These are phyloP conservation scores for Epichloe uncinata DNA, from an alignment of 2,329 filamentous ascomycete species.

Conservation along the genomic window DNA sequence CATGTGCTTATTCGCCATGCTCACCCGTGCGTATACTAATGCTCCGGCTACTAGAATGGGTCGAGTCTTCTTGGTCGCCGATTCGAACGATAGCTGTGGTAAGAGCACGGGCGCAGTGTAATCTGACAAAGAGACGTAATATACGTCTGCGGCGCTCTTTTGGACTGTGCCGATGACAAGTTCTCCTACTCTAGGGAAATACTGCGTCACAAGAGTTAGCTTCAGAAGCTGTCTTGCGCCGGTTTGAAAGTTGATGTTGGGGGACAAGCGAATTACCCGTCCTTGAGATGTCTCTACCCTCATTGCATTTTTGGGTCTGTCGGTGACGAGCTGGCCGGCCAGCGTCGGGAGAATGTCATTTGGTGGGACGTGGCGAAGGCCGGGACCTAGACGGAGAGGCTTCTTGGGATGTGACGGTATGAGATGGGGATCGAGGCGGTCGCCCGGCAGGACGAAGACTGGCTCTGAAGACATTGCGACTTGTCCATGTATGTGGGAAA, in stretches of 20 bases:
- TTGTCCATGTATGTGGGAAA: not conserved
- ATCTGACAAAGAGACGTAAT: constrained; percentile 63
- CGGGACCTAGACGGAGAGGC: constrained; percentile 70
- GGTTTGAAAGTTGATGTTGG: not conserved
- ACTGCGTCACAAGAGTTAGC: constrained; percentile 33
- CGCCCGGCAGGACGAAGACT: constrained; percentile 70
- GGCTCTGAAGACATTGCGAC: constrained; percentile 41
- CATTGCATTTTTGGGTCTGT: constrained; percentile 61
- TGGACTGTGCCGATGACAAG: constrained; percentile 79
- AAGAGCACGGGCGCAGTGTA: constrained; percentile 54
- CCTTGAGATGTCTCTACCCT: constrained; percentile 63
- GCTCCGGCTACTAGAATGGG: constrained; percentile 63
- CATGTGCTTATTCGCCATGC: constrained; percentile 65
- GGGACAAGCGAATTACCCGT: constrained; percentile 35
- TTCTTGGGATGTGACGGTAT: constrained; percentile 57
- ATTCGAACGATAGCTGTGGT: constrained; percentile 84
- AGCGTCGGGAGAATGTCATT: constrained; percentile 56
- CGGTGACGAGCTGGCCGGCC: constrained; percentile 52
- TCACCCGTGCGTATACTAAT: constrained; percentile 79
- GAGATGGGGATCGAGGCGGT: constrained; percentile 50
- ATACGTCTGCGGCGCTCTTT: constrained; percentile 62
- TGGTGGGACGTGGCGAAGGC: constrained; percentile 71
- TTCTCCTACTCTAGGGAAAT: constrained; percentile 67
- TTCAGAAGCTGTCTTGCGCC: not conserved
- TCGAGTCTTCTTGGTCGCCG: constrained; percentile 80